Evolutionary conservation across 2,329 filamentous ascomycete genomes (phyloP).

Genomic region (Cadophora sp.): DNA sequence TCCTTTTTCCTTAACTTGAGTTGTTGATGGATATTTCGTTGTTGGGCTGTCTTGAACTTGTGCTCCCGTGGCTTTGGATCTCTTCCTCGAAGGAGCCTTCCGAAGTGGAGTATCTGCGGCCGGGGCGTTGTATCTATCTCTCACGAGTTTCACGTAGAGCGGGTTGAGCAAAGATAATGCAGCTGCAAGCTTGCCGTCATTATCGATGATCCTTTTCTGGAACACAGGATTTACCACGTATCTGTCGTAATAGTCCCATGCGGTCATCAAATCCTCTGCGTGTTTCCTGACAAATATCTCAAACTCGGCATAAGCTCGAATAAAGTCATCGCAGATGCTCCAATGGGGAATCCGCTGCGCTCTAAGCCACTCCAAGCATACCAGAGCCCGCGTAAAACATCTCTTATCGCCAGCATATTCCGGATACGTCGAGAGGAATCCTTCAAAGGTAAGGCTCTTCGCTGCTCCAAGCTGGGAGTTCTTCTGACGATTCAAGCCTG

Average conservation of each 20-base stretch:
- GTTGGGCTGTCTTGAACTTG: not conserved
- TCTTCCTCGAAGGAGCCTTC: too few relatives aligned
- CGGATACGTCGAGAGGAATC: constrained; percentile 54
- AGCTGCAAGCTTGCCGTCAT: constrained; percentile 28
- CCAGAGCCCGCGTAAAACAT: constrained; percentile 54
- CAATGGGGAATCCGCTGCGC: constrained; percentile 36
- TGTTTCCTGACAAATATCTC: constrained; percentile 49
- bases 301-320: constrained; percentile 54
- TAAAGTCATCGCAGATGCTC: constrained; percentile 59
- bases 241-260: constrained; percentile 52
- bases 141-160: constrained; percentile 3
- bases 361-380: constrained; percentile 51
- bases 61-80: not conserved
- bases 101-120: not conserved
- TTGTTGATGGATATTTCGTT: not conserved
- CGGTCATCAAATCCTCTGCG: constrained; percentile 45
- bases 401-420: constrained; percentile 49
- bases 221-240: constrained; percentile 38
- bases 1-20: not conserved
- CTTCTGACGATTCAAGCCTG: not conserved
- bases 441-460: constrained; percentile 40
- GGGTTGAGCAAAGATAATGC: constrained; percentile 31
- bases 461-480: not conserved
- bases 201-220: constrained; percentile 33
- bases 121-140: constrained; percentile 9